phyloP scores from a whole-genome alignment of 78 protist species.

The Goniomonas avonlea region DNA sequence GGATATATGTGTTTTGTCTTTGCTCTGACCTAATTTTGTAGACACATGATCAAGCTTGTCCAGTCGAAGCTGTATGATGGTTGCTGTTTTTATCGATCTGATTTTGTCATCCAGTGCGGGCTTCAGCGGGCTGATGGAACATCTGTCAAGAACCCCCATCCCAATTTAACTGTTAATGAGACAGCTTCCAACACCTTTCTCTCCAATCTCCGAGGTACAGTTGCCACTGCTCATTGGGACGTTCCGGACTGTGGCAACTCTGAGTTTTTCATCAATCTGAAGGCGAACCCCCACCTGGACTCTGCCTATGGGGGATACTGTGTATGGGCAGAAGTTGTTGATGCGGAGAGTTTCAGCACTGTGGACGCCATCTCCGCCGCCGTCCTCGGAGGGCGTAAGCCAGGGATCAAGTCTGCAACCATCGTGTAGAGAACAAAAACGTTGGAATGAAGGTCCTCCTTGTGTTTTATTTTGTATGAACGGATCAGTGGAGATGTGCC shows the following conservation, averaged over 20 bases:
- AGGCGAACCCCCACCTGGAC: neutral
- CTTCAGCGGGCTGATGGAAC: neutral
- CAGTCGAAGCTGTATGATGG: neutral
- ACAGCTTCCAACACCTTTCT: neutral
- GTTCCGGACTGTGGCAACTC: slow-evolving; percentile 26
- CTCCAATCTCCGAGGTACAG: neutral
- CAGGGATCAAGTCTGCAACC: too few species aligned
- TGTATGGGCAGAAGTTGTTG: neutral
- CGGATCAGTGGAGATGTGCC: too few species aligned
- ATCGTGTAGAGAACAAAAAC: too few species aligned
- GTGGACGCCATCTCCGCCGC: too few species aligned
- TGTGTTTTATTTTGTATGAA: too few species aligned
- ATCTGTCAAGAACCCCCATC: neutral
- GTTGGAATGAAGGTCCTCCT: too few species aligned
- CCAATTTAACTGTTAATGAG: neutral
- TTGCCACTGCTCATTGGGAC: neutral
- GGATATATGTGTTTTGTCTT: neutral
- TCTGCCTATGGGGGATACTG: neutral
- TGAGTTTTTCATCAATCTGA: slow-evolving; percentile 10
- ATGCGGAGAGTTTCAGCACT: too few species aligned
- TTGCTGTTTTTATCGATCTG: neutral
- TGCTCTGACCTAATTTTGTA: neutral
- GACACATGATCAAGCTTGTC: neutral
- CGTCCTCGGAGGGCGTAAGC: too few species aligned
- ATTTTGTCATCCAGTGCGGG: slow-evolving; percentile 11